These are phyloP conservation scores for Cercospora berteroae DNA, from an alignment of 2,329 filamentous ascomycete genomes.

Conservation along the genomic window DNA sequence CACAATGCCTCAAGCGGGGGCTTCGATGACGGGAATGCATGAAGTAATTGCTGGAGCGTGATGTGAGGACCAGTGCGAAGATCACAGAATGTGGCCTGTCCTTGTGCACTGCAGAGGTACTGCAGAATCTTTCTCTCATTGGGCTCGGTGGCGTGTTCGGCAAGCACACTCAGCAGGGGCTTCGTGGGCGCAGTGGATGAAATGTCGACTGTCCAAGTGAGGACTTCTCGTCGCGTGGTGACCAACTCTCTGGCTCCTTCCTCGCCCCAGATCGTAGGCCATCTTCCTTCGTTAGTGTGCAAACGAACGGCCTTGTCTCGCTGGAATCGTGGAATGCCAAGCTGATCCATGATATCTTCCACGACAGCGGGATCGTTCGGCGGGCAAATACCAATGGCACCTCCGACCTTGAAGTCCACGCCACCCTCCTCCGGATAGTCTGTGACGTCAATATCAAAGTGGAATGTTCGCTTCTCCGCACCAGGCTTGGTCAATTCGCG, in stretches of 20 bases:
- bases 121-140: conserved; percentile 86
- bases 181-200: conserved; percentile 92
- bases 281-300: conserved; percentile 76
- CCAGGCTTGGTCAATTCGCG: conserved; percentile 84
- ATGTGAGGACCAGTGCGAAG: conserved; percentile 82
- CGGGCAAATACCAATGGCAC: conserved; percentile 88
- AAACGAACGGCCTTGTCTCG: conserved; percentile 80
- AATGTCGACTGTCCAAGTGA: conserved; percentile 93
- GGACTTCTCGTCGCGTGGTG: conserved; percentile 84
- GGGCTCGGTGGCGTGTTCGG: conserved; percentile 74
- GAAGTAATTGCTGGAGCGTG: conserved; percentile 78
- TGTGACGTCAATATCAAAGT: conserved; percentile 95
- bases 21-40: conserved; percentile 87
- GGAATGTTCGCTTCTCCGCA: conserved; percentile 94
- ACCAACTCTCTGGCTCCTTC: conserved; percentile 80
- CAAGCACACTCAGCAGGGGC: conserved; percentile 76
- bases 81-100: conserved; percentile 89
- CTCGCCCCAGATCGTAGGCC: conserved; percentile 98
- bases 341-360: conserved; percentile 77
- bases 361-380: conserved; percentile 77
- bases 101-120: conserved; percentile 84
- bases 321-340: conserved; percentile 76
- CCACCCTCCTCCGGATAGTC: conserved; percentile 83
- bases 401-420: conserved; percentile 93
- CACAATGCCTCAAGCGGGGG: conserved; percentile 82